Conservation (phyloP, 2,329 filamentous ascomycete genomes). For the Sphaerulina musiva region DNA sequence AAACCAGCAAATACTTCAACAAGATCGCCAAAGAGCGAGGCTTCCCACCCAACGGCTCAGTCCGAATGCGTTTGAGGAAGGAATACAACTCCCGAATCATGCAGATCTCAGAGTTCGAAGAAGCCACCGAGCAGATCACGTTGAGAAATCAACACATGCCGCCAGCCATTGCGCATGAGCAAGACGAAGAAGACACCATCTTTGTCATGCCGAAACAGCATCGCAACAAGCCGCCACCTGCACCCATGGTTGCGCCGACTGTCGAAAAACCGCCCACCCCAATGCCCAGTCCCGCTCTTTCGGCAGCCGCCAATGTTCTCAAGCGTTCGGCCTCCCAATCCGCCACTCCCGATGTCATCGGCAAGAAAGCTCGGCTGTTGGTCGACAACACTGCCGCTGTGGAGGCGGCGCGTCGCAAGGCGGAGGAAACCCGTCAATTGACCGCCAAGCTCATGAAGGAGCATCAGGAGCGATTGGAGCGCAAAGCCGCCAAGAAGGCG, state of each 20-base stretch:
- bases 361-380: not conserved
- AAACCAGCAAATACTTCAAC: not conserved
- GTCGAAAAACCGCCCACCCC: not conserved
- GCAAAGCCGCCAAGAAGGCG: not conserved
- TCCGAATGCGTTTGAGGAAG: not conserved
- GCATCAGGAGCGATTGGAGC: not conserved
- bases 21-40: not conserved
- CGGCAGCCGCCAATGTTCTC: not conserved
- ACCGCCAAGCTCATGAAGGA: not conserved
- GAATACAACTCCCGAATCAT: constrained; percentile 1
- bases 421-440: not conserved
- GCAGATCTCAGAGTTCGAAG: not conserved
- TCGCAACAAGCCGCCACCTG: not conserved
- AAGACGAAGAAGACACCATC: not conserved
- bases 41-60: not conserved
- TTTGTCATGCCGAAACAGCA: not conserved
- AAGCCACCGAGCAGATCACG: not conserved
- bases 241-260: not conserved
- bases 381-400: not conserved
- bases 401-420: not conserved
- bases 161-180: not conserved
- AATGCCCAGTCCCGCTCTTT: not conserved
- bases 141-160: not conserved
- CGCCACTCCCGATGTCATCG: not conserved
- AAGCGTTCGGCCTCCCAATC: constrained; percentile 1